phyloP scores from a whole-genome alignment of 306 rosid species.

The Rosa rugosa region DNA sequence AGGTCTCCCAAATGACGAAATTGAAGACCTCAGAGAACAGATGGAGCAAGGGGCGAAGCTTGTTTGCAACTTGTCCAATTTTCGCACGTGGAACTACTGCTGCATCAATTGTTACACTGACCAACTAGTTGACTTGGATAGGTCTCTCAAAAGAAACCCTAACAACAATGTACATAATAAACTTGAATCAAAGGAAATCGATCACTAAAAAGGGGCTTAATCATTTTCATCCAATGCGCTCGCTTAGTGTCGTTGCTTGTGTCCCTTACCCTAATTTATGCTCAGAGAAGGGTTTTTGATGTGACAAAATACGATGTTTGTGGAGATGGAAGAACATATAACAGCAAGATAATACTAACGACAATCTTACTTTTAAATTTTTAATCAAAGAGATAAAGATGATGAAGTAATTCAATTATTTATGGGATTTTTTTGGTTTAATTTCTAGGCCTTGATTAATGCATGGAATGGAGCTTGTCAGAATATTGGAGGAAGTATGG shows the following conservation, averaged over 20 bases:
- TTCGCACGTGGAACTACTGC: not conserved
- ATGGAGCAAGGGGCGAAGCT: not conserved
- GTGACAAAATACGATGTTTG: conserved; percentile 3
- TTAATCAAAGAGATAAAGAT: not conserved
- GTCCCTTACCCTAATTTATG: not conserved
- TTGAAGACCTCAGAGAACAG: not conserved
- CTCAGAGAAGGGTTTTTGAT: conserved; percentile 18
- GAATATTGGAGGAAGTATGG: not conserved
- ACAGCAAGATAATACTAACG: conserved; percentile 20
- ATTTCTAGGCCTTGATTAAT: conserved; percentile 2
- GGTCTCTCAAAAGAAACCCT: not conserved
- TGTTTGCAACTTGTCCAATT: not conserved
- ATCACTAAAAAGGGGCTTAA: conserved; percentile 3
- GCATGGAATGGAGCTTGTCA: conserved; percentile 28
- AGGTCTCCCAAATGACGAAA: not conserved
- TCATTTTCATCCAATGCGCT: not conserved
- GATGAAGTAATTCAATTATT: not conserved
- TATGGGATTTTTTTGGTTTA: not conserved
- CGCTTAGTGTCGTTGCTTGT: not conserved
- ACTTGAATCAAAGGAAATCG: not conserved
- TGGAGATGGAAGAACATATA: conserved; percentile 10
- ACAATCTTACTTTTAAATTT: not conserved
- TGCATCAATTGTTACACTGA: too few species aligned
- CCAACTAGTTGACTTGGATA: too few species aligned
- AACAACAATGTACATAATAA: not conserved